Conservation (phyloP, 169 alveolate species). For the Eimeria zaria region DNA sequence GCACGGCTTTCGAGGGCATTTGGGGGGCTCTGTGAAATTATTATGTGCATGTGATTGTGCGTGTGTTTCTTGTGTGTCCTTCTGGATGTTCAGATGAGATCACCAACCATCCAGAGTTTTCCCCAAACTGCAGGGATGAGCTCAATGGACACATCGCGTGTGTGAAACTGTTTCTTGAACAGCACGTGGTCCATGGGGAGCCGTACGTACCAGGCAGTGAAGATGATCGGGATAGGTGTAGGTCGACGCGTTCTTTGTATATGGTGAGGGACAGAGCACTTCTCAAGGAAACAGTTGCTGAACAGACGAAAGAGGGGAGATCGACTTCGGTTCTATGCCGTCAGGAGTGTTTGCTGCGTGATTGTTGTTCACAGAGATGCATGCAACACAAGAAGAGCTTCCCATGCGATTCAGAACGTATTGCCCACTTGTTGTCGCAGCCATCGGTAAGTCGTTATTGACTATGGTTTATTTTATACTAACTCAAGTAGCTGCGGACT, state of each 20-base stretch:
- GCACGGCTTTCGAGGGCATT: neutral
- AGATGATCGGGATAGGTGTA: constrained; percentile 75
- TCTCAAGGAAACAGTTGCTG: neutral
- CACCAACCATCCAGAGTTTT: constrained; percentile 22
- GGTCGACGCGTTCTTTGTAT: constrained; percentile 66
- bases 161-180: constrained; percentile 82
- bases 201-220: constrained; percentile 82
- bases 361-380: constrained; percentile 19
- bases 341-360: neutral
- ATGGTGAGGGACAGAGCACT: constrained; percentile 75
- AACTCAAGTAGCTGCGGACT: neutral
- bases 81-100: neutral
- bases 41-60: neutral
- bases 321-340: no score
- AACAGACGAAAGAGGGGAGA: neutral
- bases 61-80: neutral
- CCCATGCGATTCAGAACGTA: constrained; percentile 3
- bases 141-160: constrained; percentile 81
- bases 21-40: neutral
- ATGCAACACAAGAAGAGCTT: constrained; percentile 25
- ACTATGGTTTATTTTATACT: neutral
- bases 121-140: constrained; percentile 83
- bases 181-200: constrained; percentile 80
- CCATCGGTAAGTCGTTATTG: neutral
- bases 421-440: constrained; percentile 42